Conservation (phyloP, 176 grass and related monocot genomes). For the Raddia distichophylla region DNA sequence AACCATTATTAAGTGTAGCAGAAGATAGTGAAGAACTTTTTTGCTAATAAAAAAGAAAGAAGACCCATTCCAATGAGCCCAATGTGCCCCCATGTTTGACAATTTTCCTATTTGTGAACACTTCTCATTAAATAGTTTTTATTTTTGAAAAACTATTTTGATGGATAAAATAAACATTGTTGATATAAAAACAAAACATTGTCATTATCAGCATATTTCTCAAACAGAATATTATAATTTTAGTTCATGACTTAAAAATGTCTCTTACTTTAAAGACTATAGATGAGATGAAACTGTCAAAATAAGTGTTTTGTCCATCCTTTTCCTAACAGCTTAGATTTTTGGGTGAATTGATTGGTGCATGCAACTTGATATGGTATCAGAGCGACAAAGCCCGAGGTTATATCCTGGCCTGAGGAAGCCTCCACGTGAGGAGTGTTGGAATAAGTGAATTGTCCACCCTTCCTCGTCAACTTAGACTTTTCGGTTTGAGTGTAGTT, state of each 20-base stretch:
- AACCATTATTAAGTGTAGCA: neutral
- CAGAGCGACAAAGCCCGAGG: too few relatives aligned
- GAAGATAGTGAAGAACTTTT: neutral
- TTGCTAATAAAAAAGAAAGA: conserved; percentile 28
- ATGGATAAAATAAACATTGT: neutral
- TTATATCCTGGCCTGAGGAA: too few relatives aligned
- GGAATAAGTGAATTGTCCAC: too few relatives aligned
- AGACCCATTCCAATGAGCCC: neutral
- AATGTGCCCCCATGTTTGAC: neutral
- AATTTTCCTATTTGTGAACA: neutral
- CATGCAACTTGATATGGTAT: too few relatives aligned
- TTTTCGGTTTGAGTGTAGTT: neutral
- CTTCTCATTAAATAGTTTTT: neutral
- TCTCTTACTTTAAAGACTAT: neutral
- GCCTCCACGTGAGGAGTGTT: too few relatives aligned
- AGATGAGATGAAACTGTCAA: neutral
- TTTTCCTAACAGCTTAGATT: too few relatives aligned
- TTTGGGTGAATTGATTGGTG: too few relatives aligned
- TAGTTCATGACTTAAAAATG: neutral
- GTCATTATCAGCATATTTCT: neutral
- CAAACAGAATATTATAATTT: neutral
- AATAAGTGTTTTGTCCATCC: too few relatives aligned
- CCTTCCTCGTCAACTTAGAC: too few relatives aligned
- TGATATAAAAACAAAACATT: neutral
- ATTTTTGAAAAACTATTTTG: neutral